Evolutionary conservation across 495 filamentous ascomycete species (phyloP), one percentile per base, ranked within the genome.

Genomic region (Cudoniella acicularis): DNA sequence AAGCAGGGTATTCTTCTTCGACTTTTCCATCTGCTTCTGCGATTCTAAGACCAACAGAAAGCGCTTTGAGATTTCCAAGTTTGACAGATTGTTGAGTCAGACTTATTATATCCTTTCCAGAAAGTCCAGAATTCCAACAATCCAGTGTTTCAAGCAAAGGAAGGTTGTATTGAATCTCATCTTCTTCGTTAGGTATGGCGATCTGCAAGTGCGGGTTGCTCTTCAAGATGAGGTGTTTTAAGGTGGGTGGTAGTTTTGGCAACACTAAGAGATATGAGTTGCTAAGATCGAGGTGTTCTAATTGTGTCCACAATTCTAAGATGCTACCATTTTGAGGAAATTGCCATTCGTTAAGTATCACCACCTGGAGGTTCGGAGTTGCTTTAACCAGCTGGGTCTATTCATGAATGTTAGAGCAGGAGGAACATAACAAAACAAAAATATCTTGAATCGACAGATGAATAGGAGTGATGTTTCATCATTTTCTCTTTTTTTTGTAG

Each of bases 121-220:
- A 10, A 17, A 65, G 22, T 9, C 9, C 18, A 3, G 61, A 64
- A n/a, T 9, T 3, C 13, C 46, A 16, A 22, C 56, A 59, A 17
- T 45, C 26, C n/a, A 67, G 60, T 36, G 58, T 67, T 25, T 67
- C 65, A 9, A 67, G 52, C 1, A 60, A 25, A n/a, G 65, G 65
- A 41, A 67, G 47, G 0, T 47, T 47, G 20, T 21, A 4, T n/a
- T 54, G 23, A 20, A 20, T 6, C 11, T 42, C 11, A 6, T 47
- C 40, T 0, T 56, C 40, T 30, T 0, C 26, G 1, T 61, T 22
- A 8, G 23, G 21, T 18, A 26, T 45, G 2, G 1, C 10, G 18
- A 0, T 17, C 2, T 30, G 2, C 2, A 64, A 36, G 4, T 22
- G 16, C 16, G n/a, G 20, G 36, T 62, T 62, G 20, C 59, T 17